Percentiles rank a stretch among this genome's conserved stretches.
Evolutionary conservation across 2,329 filamentous ascomycete species (phyloP).

Genomic region (Bipolaris zeicola): DNA sequence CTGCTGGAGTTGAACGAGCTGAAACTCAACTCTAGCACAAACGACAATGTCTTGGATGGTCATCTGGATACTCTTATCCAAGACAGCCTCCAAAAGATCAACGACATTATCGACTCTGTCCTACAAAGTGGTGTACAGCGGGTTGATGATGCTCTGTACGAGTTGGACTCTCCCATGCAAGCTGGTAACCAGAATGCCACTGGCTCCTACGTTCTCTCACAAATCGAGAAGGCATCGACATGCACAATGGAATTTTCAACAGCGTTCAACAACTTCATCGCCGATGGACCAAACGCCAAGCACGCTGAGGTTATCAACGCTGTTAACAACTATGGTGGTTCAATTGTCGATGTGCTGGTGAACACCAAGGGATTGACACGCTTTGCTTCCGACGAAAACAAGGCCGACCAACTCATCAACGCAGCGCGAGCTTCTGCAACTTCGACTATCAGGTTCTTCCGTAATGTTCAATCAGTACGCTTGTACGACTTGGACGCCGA

Average conservation of each 20-base stretch:
- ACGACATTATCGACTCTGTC: constrained; percentile 96
- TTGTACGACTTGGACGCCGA: constrained; percentile 87
- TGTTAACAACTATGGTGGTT: constrained; percentile 86
- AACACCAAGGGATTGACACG: constrained; percentile 95
- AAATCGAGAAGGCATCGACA: constrained; percentile 94
- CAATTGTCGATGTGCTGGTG: constrained; percentile 89
- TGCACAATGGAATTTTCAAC: constrained; percentile 97
- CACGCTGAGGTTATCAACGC: constrained; percentile 92
- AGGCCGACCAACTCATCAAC: constrained; percentile 81
- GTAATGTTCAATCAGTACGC: constrained; percentile 89
- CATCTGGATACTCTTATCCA: constrained; percentile 90
- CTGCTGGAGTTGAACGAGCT: constrained; percentile 90
- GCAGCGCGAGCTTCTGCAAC: constrained; percentile 83
- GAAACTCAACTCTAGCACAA: constrained; percentile 64
- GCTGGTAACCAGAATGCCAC: constrained; percentile 98
- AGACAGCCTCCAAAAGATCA: constrained; percentile 88
- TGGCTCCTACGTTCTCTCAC: constrained; percentile 90
- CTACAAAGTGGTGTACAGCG: constrained; percentile 90
- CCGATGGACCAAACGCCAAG: constrained; percentile 88
- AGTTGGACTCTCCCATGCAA: constrained; percentile 97
- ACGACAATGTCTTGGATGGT: constrained; percentile 81
- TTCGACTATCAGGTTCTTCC: constrained; percentile 93
- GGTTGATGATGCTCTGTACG: constrained; percentile 95
- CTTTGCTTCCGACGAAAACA: constrained; percentile 94
- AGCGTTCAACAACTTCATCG: constrained; percentile 97